phyloP scores from a whole-genome alignment of 371 early-diverging fungal genomes.

The Conidiobolus incongruus region DNA sequence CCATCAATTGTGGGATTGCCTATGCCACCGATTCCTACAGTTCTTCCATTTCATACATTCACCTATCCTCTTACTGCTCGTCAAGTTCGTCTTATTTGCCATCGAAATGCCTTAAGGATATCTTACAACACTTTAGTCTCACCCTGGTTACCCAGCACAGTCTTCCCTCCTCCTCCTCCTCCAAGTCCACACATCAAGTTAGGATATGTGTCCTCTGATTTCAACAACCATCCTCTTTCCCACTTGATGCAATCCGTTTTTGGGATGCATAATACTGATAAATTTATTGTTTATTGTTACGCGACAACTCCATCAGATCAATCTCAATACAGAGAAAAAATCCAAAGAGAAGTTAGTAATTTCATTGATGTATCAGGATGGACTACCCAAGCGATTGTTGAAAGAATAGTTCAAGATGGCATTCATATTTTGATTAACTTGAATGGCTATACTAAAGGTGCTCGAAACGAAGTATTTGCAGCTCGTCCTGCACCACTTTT shows the following conservation, averaged over 20 bases:
- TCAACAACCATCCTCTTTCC: slow-evolving; percentile 77
- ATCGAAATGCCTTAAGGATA: slow-evolving; percentile 62
- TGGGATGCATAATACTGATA: slow-evolving; percentile 54
- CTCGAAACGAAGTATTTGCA: slow-evolving; percentile 82
- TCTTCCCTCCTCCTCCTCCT: slow-evolving; percentile 58
- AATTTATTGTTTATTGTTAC: slow-evolving; percentile 55
- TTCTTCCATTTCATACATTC: slow-evolving; percentile 84
- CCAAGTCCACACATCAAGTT: slow-evolving; percentile 33
- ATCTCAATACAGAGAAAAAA: slow-evolving; percentile 58
- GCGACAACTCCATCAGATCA: slow-evolving; percentile 59
- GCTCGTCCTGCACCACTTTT: slow-evolving; percentile 76
- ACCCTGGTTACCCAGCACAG: slow-evolving; percentile 37
- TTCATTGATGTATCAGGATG: slow-evolving; percentile 57
- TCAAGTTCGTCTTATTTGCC: slow-evolving; percentile 67
- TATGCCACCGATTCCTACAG: slow-evolving; percentile 53
- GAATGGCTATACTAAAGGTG: slow-evolving; percentile 88
- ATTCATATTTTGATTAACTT: slow-evolving; percentile 76
- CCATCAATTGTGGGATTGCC: slow-evolving; percentile 33
- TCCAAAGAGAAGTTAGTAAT: slow-evolving; percentile 17
- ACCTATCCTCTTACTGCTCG: slow-evolving; percentile 64
- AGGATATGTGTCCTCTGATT: slow-evolving; percentile 82
- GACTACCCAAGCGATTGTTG: slow-evolving; percentile 54
- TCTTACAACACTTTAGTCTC: slow-evolving; percentile 39
- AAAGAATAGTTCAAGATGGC: slow-evolving; percentile 41
- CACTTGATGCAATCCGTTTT: slow-evolving; percentile 89